Base-by-base conservation (phyloP, 2,329 filamentous ascomycete genomes). In the Aureobasidium sp. region DNA sequence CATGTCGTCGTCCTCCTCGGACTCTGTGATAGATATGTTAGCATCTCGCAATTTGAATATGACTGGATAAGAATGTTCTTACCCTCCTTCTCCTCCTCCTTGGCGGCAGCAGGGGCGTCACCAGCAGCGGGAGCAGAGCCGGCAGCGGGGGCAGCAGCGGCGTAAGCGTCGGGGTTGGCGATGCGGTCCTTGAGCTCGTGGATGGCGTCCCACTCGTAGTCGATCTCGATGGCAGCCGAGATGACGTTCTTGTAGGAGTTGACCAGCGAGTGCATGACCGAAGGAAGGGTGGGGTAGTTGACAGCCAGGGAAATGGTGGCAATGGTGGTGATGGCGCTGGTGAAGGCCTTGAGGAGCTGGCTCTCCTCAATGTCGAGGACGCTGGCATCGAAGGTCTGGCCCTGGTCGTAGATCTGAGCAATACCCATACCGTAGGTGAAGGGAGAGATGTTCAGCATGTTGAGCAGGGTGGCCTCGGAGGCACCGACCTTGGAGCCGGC, bases 401-500 rank as follows among this genome's bases (percentile, higher is more conserved):
- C 94, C 75, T 93, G 82, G 82, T 99, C 92, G 86, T 99, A 99
- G 79, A 99, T 92, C 85, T 97, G 93, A 68, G 85, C 71, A 74
- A 99, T 88, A 78, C 88, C 89, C 89, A 99, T 95, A 84, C 94
- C 94, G 83, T 97, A 99, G 77, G 92, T 96, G 87, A 97, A 97
- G 79, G 92, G 92, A 71, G 94, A 97, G 85, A 99, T 99, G 88
- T 97, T 97, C 78, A 99, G 83, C 93, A 99, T 90, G 90, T 99
- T 99, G 74, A 99, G 88, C 71, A 99, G 87, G 76, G 93, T 96
- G 71, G 94, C 94, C 86, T 99, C 94, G 77, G 94, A 99, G 76
- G 94, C 88, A 80, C 95, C 94, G 84, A 99, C 95, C 86, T 96
- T 97, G 84, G 63, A 83, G 72, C 87, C 87, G 69, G 90, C 86